phyloP scores from a whole-genome alignment of 129 eudicot species.

The Cynara cardunculus region DNA sequence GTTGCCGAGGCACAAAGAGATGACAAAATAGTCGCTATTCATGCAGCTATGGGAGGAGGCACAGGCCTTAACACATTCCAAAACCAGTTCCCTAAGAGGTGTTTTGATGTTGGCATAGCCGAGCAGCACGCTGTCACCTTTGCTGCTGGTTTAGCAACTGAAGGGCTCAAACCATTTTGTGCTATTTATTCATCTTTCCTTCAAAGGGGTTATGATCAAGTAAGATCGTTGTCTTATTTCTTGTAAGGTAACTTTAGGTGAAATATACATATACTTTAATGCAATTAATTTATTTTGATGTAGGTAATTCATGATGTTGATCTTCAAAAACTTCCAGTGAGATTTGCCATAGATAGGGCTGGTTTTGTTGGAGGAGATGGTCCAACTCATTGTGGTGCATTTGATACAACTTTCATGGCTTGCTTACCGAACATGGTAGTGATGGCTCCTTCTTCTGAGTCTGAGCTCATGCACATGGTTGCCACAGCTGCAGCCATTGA shows the following conservation, averaged over 20 bases:
- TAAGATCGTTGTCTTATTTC: constrained; percentile 7
- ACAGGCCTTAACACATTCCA: constrained; percentile 62
- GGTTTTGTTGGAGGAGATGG: constrained; percentile 76
- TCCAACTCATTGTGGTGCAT: constrained; percentile 74
- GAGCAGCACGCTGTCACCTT: constrained; percentile 75
- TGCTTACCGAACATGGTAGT: constrained; percentile 61
- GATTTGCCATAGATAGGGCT: constrained; percentile 66
- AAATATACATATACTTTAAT: too few relatives aligned
- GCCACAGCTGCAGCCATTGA: constrained; percentile 51
- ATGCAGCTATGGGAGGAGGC: constrained; percentile 85
- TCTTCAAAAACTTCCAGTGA: constrained; percentile 63
- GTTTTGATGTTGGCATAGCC: constrained; percentile 78
- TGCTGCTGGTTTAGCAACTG: constrained; percentile 72
- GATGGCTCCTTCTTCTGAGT: constrained; percentile 57
- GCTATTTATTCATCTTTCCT: constrained; percentile 71
- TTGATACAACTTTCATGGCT: constrained; percentile 62
- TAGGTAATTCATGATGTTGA: constrained; percentile 74
- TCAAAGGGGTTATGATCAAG: constrained; percentile 79
- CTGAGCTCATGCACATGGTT: constrained; percentile 53
- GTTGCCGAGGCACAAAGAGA: constrained; percentile 58
- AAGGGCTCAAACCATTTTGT: constrained; percentile 69
- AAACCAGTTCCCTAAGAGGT: constrained; percentile 41
- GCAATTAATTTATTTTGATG: neutral
- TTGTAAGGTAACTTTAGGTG: neutral
- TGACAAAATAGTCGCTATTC: constrained; percentile 58